phyloP scores from a whole-genome alignment of 2,329 filamentous ascomycete genomes.

The Ciborinia camelliae region DNA sequence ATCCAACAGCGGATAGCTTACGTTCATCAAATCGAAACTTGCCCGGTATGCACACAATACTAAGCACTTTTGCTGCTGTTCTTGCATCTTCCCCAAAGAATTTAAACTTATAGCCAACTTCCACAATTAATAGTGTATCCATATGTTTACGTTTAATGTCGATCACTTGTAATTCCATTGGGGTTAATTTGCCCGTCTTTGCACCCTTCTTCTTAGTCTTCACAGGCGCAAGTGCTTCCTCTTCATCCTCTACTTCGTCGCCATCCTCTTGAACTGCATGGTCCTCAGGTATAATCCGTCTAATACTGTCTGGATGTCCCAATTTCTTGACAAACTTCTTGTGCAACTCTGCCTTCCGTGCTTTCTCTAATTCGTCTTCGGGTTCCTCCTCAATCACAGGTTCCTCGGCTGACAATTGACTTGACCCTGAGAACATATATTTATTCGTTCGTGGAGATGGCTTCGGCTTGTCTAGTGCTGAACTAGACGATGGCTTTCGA shows the following conservation, averaged over 20 bases:
- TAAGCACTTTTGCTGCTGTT: constrained; percentile 81
- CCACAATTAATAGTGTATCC: constrained; percentile 86
- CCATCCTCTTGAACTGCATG: constrained; percentile 45
- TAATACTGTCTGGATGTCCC: constrained; percentile 76
- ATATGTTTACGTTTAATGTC: constrained; percentile 90
- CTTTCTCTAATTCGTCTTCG: constrained; percentile 50
- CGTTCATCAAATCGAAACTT: constrained; percentile 92
- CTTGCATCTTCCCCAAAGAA: constrained; percentile 96
- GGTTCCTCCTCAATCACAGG: constrained; percentile 37
- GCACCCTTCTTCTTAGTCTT: constrained; percentile 65
- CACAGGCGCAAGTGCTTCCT: constrained; percentile 47
- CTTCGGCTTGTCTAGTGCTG: constrained; percentile 26
- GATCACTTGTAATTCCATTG: constrained; percentile 88
- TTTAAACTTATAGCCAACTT: constrained; percentile 96
- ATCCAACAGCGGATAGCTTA: constrained; percentile 40
- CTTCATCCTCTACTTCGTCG: constrained; percentile 55
- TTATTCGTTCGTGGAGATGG: constrained; percentile 47
- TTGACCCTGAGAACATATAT: constrained; percentile 50
- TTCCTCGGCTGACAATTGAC: constrained; percentile 27
- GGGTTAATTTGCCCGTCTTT: constrained; percentile 78
- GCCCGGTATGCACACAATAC: constrained; percentile 94
- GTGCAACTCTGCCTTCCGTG: constrained; percentile 69
- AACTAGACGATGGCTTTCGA: constrained; percentile 31
- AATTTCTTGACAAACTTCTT: constrained; percentile 86
- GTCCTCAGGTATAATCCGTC: constrained; percentile 53